Conservation (phyloP, 805 yeast genomes). For the Ogataea nitratoaversa region DNA sequence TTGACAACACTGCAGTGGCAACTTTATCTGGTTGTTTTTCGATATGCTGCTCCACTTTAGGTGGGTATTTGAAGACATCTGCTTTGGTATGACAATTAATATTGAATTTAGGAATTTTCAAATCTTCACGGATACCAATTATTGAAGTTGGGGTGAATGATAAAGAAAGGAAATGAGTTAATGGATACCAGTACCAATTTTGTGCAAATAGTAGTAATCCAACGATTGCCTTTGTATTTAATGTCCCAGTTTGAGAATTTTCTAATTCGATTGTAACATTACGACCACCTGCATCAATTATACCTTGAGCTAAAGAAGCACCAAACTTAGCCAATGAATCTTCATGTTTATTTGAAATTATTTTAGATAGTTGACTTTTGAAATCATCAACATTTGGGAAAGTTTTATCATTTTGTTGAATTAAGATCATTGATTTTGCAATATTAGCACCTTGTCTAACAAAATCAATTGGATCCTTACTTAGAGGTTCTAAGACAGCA, state of each 20-base stretch:
- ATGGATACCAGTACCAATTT: constrained; percentile 98
- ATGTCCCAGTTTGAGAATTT: constrained; percentile 81
- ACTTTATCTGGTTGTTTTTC: constrained; percentile 84
- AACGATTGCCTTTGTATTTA: constrained; percentile 86
- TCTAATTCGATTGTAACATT: constrained; percentile 93
- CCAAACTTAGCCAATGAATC: constrained; percentile 98
- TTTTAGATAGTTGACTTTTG: constrained; percentile 67
- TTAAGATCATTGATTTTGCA: constrained; percentile 85
- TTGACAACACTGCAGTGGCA: constrained; percentile 89
- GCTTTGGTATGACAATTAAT: constrained; percentile 78
- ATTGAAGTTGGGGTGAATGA: constrained; percentile 91
- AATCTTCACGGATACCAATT: constrained; percentile 79
- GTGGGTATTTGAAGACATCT: constrained; percentile 83
- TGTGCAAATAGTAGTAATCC: constrained; percentile 88
- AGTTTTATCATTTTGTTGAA: constrained; percentile 80
- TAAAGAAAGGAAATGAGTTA: constrained; percentile 85
- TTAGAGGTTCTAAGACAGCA: constrained; percentile 86
- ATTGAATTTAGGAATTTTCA: constrained; percentile 80
- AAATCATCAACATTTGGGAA: constrained; percentile 76
- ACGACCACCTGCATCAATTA: constrained; percentile 97
- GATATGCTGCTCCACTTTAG: constrained; percentile 73
- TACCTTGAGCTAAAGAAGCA: constrained; percentile 95
- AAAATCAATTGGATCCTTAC: constrained; percentile 92
- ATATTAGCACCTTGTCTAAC: constrained; percentile 97
- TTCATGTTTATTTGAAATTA: constrained; percentile 84